Conservation (phyloP, 306 rosid genomes). For the Mimosa pudica region DNA sequence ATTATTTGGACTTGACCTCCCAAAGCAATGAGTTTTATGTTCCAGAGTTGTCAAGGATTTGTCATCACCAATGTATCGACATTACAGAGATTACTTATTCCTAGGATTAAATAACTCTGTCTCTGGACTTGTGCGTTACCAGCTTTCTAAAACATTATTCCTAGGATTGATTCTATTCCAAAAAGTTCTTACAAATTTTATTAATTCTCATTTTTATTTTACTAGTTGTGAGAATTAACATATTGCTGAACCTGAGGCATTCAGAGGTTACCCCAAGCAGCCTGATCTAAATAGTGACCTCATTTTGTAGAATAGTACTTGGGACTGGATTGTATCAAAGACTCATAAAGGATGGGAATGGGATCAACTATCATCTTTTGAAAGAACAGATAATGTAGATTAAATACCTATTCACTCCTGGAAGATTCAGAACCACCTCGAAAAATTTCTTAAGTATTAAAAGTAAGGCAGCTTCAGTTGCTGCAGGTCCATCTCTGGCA, state of each 20-base stretch:
- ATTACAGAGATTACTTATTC: background rate
- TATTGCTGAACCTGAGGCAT: conserved; percentile 17
- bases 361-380: conserved; percentile 10
- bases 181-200: background rate
- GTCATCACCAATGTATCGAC: conserved; percentile 1
- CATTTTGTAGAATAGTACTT: too few species aligned
- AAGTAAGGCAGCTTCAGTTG: conserved; percentile 77
- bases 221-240: background rate
- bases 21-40: background rate
- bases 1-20: background rate
- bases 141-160: background rate
- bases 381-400: conserved; percentile 8
- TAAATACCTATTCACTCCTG: conserved; percentile 81
- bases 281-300: conserved; percentile 10
- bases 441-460: conserved; percentile 72
- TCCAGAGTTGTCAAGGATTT: background rate
- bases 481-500: conserved; percentile 60
- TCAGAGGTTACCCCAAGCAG: conserved; percentile 14
- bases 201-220: background rate
- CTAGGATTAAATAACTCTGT: background rate
- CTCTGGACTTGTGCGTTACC: background rate
- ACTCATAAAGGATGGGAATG: conserved; percentile 11
- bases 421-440: conserved; percentile 76
- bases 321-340: background rate
- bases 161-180: too few species aligned